phyloP scores from a whole-genome alignment of 2,329 filamentous ascomycete genomes.

The Onygena corvina region DNA sequence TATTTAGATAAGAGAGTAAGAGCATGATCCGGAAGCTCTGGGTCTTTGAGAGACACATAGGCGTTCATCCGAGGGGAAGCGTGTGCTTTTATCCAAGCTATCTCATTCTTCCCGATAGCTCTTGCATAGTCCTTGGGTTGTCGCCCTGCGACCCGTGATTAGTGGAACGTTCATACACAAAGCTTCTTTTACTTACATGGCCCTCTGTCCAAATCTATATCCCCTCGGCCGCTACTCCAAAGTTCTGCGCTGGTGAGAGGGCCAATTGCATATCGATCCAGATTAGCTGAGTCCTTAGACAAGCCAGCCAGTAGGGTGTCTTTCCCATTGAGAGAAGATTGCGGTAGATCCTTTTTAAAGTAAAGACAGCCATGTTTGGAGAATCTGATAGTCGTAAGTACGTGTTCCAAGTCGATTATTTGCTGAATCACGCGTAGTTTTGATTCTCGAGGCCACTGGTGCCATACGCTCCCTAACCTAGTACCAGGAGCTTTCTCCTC shows the following conservation, averaged over 20 bases:
- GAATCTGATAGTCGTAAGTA: slow-evolving; percentile 7
- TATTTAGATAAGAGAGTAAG: slow-evolving; percentile 21
- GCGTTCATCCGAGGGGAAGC: slow-evolving; percentile 21
- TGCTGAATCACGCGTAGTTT: slow-evolving; percentile 11
- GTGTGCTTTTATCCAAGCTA: slow-evolving; percentile 18
- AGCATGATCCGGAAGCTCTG: slow-evolving; percentile 19
- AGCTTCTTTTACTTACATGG: slow-evolving; percentile 21
- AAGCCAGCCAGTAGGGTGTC: neutral
- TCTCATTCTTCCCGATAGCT: slow-evolving; percentile 21
- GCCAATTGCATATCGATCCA: slow-evolving; percentile 15
- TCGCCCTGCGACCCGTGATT: neutral
- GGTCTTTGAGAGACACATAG: slow-evolving; percentile 16
- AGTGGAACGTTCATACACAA: too few relatives aligned
- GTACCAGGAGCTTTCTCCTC: slow-evolving; percentile 21
- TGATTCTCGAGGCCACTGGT: slow-evolving; percentile 16
- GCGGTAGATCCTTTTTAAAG: slow-evolving; percentile 9
- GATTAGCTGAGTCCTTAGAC: neutral
- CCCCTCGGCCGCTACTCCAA: slow-evolving; percentile 16
- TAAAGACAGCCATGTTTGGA: slow-evolving; percentile 11
- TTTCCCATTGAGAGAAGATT: neutral
- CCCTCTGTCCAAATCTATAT: slow-evolving; percentile 22
- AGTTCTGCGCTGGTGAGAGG: slow-evolving; percentile 18
- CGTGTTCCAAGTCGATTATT: slow-evolving; percentile 9
- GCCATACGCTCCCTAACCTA: slow-evolving; percentile 8
- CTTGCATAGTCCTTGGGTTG: slow-evolving; percentile 18